These are phyloP conservation scores for Rhododendron simsii DNA, from an alignment of 148 eudicot species.

Conservation along the genomic window DNA sequence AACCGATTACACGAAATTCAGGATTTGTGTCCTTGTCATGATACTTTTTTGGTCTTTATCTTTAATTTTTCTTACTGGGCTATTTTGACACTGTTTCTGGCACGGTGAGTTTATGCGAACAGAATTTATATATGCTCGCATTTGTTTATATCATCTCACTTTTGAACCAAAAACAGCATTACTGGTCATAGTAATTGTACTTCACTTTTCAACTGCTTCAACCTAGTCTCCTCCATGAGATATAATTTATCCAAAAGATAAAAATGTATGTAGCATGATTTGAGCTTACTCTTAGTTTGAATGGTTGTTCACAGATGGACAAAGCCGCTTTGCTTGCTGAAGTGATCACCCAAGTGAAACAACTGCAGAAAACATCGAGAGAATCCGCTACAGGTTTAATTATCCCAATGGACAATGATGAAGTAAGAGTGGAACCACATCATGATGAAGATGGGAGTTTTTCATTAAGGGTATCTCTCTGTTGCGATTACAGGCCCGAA, in stretches of 20 bases:
- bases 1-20: background rate
- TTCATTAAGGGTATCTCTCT: slow-evolving; percentile 38
- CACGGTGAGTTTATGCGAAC: background rate
- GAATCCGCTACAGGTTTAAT: slow-evolving; percentile 56
- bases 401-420: slow-evolving; percentile 61
- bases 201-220: background rate
- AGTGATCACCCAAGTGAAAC: slow-evolving; percentile 62
- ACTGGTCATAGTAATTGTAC: background rate
- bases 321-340: slow-evolving; percentile 75
- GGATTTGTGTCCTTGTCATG: background rate
- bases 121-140: background rate
- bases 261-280: background rate
- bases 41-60: background rate
- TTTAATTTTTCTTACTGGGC: background rate
- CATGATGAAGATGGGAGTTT: slow-evolving; percentile 20
- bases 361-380: slow-evolving; percentile 42
- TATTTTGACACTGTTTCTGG: background rate
- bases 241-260: background rate
- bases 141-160: background rate
- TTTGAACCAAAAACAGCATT: background rate
- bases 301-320: slow-evolving; percentile 53
- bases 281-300: slow-evolving; percentile 8
- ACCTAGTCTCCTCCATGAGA: background rate
- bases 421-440: slow-evolving; percentile 42
- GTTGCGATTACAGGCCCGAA: slow-evolving; percentile 59